Evolutionary conservation across 352 stramenopile genomes (phyloP).

Genomic region (Phytophthora brassicae): DNA sequence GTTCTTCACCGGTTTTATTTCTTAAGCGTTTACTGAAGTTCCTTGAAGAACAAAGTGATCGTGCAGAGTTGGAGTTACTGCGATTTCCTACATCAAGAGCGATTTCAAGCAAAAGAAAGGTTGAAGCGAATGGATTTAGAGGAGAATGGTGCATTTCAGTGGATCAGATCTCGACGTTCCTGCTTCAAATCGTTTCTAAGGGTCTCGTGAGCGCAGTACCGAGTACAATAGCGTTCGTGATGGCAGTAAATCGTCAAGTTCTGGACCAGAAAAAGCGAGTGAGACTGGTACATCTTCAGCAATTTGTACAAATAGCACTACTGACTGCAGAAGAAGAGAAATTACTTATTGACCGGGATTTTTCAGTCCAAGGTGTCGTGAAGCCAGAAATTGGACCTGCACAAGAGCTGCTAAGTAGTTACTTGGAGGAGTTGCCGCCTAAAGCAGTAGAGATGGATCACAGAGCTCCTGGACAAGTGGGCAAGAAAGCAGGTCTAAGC

Average conservation of each 20-base stretch:
- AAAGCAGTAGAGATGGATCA: conserved; percentile 21
- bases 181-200: conserved; percentile 21
- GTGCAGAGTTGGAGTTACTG: conserved; percentile 15
- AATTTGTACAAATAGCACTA: conserved; percentile 33
- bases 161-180: conserved; percentile 20
- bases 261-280: conserved; percentile 30
- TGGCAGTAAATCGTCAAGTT: conserved; percentile 14
- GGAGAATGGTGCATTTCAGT: conserved; percentile 32
- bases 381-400: not conserved
- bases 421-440: conserved; percentile 22
- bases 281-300: conserved; percentile 29
- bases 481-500: conserved; percentile 19
- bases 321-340: conserved; percentile 17
- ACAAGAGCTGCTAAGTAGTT: conserved; percentile 22
- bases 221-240: conserved; percentile 33
- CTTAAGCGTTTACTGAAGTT: conserved; percentile 21
- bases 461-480: conserved; percentile 21
- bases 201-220: conserved; percentile 31
- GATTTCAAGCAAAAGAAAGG: conserved; percentile 6
- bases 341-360: not conserved
- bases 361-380: no score
- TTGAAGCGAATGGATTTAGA: not conserved
- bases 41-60: conserved; percentile 14
- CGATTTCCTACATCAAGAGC: conserved; percentile 23
- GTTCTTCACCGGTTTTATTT: conserved; percentile 13